These are phyloP conservation scores for Cystobasidium ongulense DNA, from an alignment of 768 basidiomycete genomes.

Conservation along the genomic window DNA sequence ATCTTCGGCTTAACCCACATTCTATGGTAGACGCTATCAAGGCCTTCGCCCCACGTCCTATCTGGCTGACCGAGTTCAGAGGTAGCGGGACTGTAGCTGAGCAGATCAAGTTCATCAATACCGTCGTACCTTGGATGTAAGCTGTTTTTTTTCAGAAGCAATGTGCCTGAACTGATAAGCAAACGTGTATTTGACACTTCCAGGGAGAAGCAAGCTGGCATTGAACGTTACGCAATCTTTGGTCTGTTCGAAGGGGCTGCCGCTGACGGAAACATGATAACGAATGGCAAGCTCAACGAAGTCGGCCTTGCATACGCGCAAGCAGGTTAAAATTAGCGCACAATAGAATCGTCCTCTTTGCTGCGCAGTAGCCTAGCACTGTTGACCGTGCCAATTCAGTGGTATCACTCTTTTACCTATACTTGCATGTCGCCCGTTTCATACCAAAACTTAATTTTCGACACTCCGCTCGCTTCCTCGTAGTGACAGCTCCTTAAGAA, in stretches of 20 bases:
- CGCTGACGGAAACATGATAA: conserved; percentile 22
- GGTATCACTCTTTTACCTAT: no score
- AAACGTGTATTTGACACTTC: background rate
- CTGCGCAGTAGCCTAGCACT: no score
- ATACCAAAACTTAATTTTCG: no score
- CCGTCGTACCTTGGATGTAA: conserved; percentile 30
- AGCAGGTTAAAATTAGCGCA: background rate
- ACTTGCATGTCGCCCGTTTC: no score
- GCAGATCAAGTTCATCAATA: conserved; percentile 33
- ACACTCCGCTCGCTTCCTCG: no score
- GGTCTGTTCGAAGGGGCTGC: conserved; percentile 24
- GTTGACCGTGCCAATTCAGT: no score
- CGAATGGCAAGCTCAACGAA: conserved; percentile 14
- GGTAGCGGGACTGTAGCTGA: conserved; percentile 25
- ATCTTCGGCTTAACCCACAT: no score
- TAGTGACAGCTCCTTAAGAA: no score
- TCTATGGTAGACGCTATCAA: conserved; percentile 11
- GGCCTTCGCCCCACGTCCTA: conserved; percentile 8
- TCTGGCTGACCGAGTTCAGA: conserved; percentile 35
- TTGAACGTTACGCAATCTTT: conserved; percentile 35
- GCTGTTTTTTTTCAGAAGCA: background rate
- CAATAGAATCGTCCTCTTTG: no score
- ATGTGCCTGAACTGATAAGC: background rate
- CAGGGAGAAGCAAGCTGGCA: conserved; percentile 22
- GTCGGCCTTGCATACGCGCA: conserved; percentile 18